phyloP scores from a whole-genome alignment of 306 rosid species.

The Medicago lupulina region DNA sequence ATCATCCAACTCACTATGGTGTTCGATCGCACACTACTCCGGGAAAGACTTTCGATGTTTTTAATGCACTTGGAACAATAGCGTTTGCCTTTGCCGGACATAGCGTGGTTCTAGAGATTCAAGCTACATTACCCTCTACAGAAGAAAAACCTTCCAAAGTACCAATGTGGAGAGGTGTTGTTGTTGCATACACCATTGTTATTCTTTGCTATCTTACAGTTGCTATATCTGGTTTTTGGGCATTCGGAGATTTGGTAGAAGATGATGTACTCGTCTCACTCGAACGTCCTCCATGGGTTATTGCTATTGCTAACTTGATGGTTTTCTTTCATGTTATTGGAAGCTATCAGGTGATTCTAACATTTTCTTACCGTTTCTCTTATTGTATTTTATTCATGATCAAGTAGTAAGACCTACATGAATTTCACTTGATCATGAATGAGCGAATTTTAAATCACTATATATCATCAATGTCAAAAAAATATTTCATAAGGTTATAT shows the following conservation, averaged over 20 bases:
- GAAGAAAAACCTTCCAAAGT: slow-evolving; percentile 55
- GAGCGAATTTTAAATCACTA: not conserved
- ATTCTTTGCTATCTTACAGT: slow-evolving; percentile 57
- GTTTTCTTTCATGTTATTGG: slow-evolving; percentile 76
- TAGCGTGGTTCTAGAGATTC: slow-evolving; percentile 69
- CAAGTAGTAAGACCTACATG: not conserved
- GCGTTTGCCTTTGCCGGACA: slow-evolving; percentile 82
- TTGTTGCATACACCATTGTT: slow-evolving; percentile 57
- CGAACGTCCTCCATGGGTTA: slow-evolving; percentile 59
- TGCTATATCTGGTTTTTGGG: slow-evolving; percentile 69
- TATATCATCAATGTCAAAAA: too few relatives aligned
- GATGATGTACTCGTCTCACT: slow-evolving; percentile 75
- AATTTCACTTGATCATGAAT: not conserved
- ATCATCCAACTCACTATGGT: slow-evolving; percentile 40
- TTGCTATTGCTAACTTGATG: slow-evolving; percentile 65
- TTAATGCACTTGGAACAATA: slow-evolving; percentile 67
- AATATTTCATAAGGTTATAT: not conserved
- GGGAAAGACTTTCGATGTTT: slow-evolving; percentile 46
- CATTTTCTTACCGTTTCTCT: not conserved
- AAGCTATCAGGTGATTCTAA: slow-evolving; percentile 63
- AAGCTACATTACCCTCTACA: slow-evolving; percentile 77
- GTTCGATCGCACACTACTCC: slow-evolving; percentile 46
- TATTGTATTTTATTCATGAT: not conserved
- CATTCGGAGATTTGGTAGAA: slow-evolving; percentile 59
- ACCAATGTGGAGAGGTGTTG: slow-evolving; percentile 76